Conservation (phyloP, 1,284 basidiomycete genomes). For the Ustilago nuda region DNA sequence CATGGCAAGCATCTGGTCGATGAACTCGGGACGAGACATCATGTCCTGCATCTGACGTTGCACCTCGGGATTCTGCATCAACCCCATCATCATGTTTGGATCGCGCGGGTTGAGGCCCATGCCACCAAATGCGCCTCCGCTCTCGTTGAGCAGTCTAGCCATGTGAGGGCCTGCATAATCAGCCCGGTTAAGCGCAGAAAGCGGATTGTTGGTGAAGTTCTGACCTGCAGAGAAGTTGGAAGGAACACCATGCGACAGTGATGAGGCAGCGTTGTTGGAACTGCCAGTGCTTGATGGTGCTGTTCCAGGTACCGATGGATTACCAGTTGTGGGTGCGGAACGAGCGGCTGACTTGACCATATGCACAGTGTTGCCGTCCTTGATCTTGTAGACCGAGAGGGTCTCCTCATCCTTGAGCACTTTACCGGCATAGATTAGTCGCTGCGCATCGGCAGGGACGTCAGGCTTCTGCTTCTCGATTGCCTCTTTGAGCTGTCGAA, state of each 20-base stretch:
- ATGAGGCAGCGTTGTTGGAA: conserved; percentile 38
- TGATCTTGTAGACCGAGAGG: conserved; percentile 63
- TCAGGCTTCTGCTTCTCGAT: conserved; percentile 60
- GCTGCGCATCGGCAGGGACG: conserved; percentile 64
- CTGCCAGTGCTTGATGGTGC: conserved; percentile 26
- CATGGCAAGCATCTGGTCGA: conserved; percentile 66
- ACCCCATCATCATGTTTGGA: conserved; percentile 66
- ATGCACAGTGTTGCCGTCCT: conserved; percentile 64
- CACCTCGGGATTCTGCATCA: conserved; percentile 65
- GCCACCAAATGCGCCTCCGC: conserved; percentile 58
- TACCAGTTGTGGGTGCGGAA: conserved; percentile 55
- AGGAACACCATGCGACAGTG: conserved; percentile 61
- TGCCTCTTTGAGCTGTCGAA: conserved; percentile 63
- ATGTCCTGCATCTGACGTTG: conserved; percentile 64
- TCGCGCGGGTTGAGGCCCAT: conserved; percentile 66
- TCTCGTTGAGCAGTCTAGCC: conserved; percentile 61
- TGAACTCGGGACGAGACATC: conserved; percentile 63
- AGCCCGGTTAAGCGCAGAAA: conserved; percentile 64
- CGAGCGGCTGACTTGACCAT: conserved; percentile 64
- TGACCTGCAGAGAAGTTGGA: conserved; percentile 66
- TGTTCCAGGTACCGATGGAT: conserved; percentile 42
- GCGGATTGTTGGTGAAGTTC: conserved; percentile 65
- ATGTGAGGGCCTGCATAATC: conserved; percentile 67
- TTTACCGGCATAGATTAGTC: conserved; percentile 67
- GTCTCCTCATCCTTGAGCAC: conserved; percentile 66